Percentiles rank a stretch among this genome's conserved stretches.
Evolutionary conservation across 208 protist genomes (phyloP).

Genomic region (Acanthamoeba sp.): DNA sequence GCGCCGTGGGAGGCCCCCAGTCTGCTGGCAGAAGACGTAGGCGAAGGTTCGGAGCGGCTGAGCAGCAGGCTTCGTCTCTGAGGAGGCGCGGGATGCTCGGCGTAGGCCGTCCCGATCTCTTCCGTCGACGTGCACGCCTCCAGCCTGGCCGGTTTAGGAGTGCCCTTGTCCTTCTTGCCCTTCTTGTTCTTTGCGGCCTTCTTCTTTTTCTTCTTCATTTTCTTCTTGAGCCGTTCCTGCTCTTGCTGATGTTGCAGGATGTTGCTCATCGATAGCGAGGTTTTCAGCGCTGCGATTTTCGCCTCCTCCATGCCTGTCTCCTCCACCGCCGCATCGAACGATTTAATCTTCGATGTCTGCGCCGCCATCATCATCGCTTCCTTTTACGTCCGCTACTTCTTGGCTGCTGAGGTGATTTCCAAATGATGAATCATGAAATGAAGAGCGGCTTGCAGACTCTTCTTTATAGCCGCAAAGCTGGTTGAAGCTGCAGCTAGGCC

Average conservation of each 20-base stretch:
- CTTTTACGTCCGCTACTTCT: not conserved
- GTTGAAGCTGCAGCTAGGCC: too few relatives aligned
- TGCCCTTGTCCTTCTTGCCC: conserved; percentile 7
- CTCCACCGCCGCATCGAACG: not conserved
- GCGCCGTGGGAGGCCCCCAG: not conserved
- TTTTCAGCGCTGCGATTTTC: not conserved
- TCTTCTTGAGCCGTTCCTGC: not conserved
- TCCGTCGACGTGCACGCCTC: not conserved
- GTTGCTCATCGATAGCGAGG: not conserved
- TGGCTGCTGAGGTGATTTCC: not conserved
- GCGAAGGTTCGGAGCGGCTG: not conserved
- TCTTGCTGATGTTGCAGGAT: not conserved
- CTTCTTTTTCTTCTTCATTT: conserved; percentile 61
- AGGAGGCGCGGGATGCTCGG: too few relatives aligned
- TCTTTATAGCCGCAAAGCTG: too few relatives aligned
- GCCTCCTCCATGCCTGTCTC: not conserved
- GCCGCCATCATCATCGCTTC: not conserved
- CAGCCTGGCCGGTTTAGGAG: not conserved
- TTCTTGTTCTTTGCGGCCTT: not conserved
- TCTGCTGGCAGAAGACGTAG: not conserved
- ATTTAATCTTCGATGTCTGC: conserved; percentile 48
- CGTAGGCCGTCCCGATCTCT: not conserved
- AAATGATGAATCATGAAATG: not conserved
- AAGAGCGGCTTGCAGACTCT: too few relatives aligned
- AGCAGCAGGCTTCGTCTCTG: not conserved